Evolutionary conservation across 2,329 filamentous ascomycete genomes (phyloP).

Genomic region (Fusarium pseudocircinatum): DNA sequence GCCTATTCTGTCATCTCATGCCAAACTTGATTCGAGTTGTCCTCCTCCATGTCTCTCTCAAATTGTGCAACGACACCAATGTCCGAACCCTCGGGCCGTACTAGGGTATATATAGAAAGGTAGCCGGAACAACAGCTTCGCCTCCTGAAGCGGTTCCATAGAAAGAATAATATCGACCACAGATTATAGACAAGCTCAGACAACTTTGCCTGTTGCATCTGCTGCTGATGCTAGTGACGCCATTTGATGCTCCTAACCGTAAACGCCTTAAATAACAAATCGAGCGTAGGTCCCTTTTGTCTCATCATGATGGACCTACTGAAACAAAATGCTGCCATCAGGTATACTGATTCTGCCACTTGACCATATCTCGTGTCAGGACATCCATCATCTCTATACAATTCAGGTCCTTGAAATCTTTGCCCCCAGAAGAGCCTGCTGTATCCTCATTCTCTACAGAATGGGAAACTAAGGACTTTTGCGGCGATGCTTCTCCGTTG

Average conservation of each 20-base stretch:
- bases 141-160: constrained; percentile 11
- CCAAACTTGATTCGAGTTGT: constrained; percentile 9
- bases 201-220: constrained; percentile 27
- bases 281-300: neutral
- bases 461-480: constrained; percentile 47
- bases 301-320: neutral
- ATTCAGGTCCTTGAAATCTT: constrained; percentile 77
- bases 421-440: constrained; percentile 43
- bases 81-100: constrained; percentile 10
- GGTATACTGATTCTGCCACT: constrained; percentile 81
- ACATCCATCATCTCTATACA: constrained; percentile 93
- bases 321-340: constrained; percentile 32
- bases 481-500: constrained; percentile 53
- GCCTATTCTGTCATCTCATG: constrained; percentile 22
- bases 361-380: constrained; percentile 80
- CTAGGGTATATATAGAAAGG: constrained; percentile 34
- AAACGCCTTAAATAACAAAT: constrained; percentile 34
- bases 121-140: constrained; percentile 13
- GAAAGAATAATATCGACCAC: constrained; percentile 12
- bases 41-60: constrained; percentile 6
- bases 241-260: constrained; percentile 35
- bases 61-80: constrained; percentile 26
- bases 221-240: constrained; percentile 37
- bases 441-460: constrained; percentile 39
- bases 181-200: constrained; percentile 17